phyloP scores from a whole-genome alignment of 1,284 basidiomycete species.

The Spongispora temasekensis region DNA sequence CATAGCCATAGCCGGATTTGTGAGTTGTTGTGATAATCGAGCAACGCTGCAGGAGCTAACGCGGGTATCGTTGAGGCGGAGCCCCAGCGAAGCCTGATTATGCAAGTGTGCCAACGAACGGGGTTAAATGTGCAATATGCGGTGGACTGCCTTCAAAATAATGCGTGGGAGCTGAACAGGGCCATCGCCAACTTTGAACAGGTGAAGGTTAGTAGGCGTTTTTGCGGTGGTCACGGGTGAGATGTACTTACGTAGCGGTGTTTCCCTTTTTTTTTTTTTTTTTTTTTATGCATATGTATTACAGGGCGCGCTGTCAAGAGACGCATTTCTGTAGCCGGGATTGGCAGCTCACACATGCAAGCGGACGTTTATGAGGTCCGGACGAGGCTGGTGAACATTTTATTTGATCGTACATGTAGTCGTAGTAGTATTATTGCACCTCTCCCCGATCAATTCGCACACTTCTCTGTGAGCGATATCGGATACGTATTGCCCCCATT shows the following conservation, averaged over 20 bases:
- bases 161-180: slow-evolving; percentile 76
- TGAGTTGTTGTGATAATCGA: slow-evolving; percentile 47
- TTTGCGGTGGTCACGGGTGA: slow-evolving; percentile 10
- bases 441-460: not conserved
- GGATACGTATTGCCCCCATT: slow-evolving; percentile 19
- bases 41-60: too few species aligned
- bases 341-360: slow-evolving; percentile 13
- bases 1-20: slow-evolving; percentile 54
- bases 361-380: too few species aligned
- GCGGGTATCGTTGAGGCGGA: slow-evolving; percentile 51
- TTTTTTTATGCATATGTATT: too few species aligned
- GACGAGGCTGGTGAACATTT: slow-evolving; percentile 10
- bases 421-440: too few species aligned
- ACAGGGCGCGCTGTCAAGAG: slow-evolving; percentile 43
- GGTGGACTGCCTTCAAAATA: slow-evolving; percentile 79
- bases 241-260: slow-evolving; percentile 30
- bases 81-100: slow-evolving; percentile 63
- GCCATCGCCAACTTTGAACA: slow-evolving; percentile 83
- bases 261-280: too few species aligned
- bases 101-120: slow-evolving; percentile 70
- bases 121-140: slow-evolving; percentile 76
- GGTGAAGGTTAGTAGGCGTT: slow-evolving; percentile 62
- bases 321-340: slow-evolving; percentile 41
- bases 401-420: too few species aligned
- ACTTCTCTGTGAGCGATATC: slow-evolving; percentile 17